These are phyloP conservation scores for Calonectria montana DNA, from an alignment of 2,329 filamentous ascomycete genomes.

Conservation along the genomic window DNA sequence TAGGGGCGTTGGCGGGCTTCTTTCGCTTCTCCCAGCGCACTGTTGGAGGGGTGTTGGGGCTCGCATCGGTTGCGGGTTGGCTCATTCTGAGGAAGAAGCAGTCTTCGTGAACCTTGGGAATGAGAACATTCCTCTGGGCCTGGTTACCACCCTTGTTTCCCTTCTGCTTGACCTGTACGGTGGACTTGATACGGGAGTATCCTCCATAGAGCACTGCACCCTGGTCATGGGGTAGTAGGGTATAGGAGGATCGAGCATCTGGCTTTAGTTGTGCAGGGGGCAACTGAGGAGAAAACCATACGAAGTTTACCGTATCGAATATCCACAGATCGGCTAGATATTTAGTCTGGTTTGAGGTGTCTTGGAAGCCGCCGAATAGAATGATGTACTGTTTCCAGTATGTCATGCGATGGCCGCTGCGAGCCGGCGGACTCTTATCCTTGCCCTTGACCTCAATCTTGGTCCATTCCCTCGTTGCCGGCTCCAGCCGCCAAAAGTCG, in stretches of 20 bases:
- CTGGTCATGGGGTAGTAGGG: constrained; percentile 87
- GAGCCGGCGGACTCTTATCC: constrained; percentile 83
- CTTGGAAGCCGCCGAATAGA: constrained; percentile 96
- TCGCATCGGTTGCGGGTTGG: constrained; percentile 75
- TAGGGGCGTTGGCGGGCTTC: constrained; percentile 88
- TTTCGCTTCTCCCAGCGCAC: constrained; percentile 95
- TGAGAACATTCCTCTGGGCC: constrained; percentile 78
- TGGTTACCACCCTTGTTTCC: constrained; percentile 65
- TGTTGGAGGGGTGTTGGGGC: constrained; percentile 72
- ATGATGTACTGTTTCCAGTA: constrained; percentile 98
- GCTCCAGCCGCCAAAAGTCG: constrained; percentile 95
- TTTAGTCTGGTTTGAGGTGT: constrained; percentile 93
- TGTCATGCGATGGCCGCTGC: constrained; percentile 95
- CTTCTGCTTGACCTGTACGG: constrained; percentile 70
- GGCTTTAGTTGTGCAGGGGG: constrained; percentile 87
- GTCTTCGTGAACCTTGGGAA: constrained; percentile 93
- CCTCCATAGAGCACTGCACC: constrained; percentile 93
- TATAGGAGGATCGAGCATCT: constrained; percentile 91
- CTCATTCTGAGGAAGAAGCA: constrained; percentile 91
- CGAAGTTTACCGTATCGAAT: constrained; percentile 89
- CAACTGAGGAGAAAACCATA: constrained; percentile 82
- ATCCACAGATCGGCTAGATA: constrained; percentile 96
- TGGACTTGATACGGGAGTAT: constrained; percentile 89
- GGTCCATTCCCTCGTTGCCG: constrained; percentile 87
- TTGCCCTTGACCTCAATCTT: constrained; percentile 83